phyloP scores from a whole-genome alignment of 2,329 filamentous ascomycete species.

The Ascochyta koolunga region DNA sequence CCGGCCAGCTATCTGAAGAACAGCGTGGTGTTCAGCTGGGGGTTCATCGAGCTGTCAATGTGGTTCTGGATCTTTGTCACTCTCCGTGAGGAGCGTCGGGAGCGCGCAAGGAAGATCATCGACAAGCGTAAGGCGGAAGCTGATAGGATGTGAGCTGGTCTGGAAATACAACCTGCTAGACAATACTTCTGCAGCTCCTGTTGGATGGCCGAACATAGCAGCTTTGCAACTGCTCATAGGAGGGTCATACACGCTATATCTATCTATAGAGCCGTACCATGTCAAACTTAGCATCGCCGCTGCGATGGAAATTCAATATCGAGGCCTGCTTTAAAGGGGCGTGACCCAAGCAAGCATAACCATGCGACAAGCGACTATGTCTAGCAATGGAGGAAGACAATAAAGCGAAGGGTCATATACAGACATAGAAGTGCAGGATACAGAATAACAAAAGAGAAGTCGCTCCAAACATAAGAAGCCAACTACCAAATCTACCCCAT shows the following conservation, averaged over 20 bases:
- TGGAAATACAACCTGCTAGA: background rate
- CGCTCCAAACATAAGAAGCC: background rate
- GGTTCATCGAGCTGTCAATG: constrained; percentile 79
- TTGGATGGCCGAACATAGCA: no score
- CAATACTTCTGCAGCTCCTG: background rate
- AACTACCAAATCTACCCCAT: background rate
- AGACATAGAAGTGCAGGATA: background rate
- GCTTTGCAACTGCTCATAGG: background rate
- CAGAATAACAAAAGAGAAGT: background rate
- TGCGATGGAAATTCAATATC: background rate
- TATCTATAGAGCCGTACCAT: background rate
- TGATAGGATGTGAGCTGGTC: constrained; percentile 22
- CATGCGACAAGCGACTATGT: background rate
- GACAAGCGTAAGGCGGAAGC: constrained; percentile 43
- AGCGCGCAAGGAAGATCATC: constrained; percentile 36
- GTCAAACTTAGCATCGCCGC: background rate
- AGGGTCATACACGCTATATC: background rate
- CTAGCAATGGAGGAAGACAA: background rate
- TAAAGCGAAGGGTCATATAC: rapidly evolving
- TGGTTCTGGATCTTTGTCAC: constrained; percentile 77
- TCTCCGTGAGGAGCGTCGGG: constrained; percentile 45
- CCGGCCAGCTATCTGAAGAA: constrained; percentile 75
- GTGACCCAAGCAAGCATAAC: background rate
- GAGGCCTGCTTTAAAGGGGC: background rate
- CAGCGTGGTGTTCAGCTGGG: constrained; percentile 81